These are phyloP conservation scores for Lactarius tabidus DNA, from an alignment of 768 basidiomycete species.

Conservation along the genomic window DNA sequence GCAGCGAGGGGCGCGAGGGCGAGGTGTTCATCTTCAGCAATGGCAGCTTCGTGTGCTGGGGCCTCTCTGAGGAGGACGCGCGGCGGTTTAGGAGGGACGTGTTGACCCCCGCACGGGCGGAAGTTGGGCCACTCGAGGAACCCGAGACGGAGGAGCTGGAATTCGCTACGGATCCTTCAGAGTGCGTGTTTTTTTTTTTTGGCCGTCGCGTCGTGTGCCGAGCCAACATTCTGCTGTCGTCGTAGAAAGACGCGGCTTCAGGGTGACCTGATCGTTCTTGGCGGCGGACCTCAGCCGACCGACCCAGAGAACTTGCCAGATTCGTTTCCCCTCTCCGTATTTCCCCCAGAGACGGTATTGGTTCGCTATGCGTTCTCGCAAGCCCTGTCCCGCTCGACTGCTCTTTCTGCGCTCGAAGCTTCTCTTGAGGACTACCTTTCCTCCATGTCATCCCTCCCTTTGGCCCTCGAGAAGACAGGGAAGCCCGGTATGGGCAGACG, in stretches of 20 bases:
- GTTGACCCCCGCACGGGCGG: slow-evolving; percentile 50
- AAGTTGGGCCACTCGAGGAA: slow-evolving; percentile 61
- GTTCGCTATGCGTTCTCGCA: slow-evolving; percentile 91
- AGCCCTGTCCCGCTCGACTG: slow-evolving; percentile 84
- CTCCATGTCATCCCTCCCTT: slow-evolving; percentile 76
- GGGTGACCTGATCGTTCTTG: slow-evolving; percentile 89
- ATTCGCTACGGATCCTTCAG: slow-evolving; percentile 85
- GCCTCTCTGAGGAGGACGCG: slow-evolving; percentile 72
- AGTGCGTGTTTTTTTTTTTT: slow-evolving; percentile 44
- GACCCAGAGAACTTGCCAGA: slow-evolving; percentile 43
- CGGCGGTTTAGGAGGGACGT: slow-evolving; percentile 61
- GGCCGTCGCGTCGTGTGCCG: slow-evolving; percentile 6
- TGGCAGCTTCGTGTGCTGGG: slow-evolving; percentile 91
- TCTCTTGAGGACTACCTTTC: slow-evolving; percentile 79
- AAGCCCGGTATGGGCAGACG: slow-evolving; percentile 78
- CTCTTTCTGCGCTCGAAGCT: slow-evolving; percentile 82
- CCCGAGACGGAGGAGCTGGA: slow-evolving; percentile 88
- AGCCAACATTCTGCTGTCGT: slow-evolving; percentile 1
- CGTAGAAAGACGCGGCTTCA: slow-evolving; percentile 78
- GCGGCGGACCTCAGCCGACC: slow-evolving; percentile 58
- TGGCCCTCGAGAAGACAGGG: slow-evolving; percentile 70
- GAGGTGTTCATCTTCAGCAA: slow-evolving; percentile 88
- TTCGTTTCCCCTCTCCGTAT: slow-evolving; percentile 45
- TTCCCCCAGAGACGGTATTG: slow-evolving; percentile 69
- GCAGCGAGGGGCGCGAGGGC: slow-evolving; percentile 52